Base-by-base conservation (phyloP, 2,329 filamentous ascomycete species). In the Magnaporthiopsis incrustans region DNA sequence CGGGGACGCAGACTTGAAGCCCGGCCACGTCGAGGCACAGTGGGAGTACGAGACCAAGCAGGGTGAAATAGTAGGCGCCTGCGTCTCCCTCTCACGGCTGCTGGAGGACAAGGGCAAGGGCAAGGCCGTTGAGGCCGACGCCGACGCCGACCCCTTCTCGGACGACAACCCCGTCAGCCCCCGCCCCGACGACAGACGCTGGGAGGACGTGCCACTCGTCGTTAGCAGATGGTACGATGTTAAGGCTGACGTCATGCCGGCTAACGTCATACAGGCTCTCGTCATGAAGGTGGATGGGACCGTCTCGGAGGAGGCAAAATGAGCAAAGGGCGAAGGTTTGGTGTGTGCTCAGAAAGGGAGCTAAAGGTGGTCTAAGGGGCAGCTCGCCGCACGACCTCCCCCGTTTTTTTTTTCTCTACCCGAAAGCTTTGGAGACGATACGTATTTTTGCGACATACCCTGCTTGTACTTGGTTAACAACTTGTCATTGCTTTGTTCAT, bases 171-270 rank as follows among this genome's bases (percentile, higher is more conserved):
- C 72, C 33, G 70, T 73, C 60, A 71, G 74, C 32, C 67, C 69
- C 32, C 67, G 68, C 57, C 67, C 66, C 32, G 69, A 68, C 7
- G 70, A 70, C 32, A 70, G 70, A 33, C 73, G 69, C 59, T 96
- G 91, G 92, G 82, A 83, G 33, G 83, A 86, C 57, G 83, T 96
- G 53, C 84, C 86, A 14, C 80, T 84, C 6, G 74, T 95, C 68
- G 82, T 90, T 30, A 88, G 85, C 71, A 91, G 91, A 60, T 90
- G 88, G 76, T 96, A 95, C 74, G 85, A 90, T 70, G 84, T 85
- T 32, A 79, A 30, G 30, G 30, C 30, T 30, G 30, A 30, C 7
- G 7, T 30, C 4, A 30, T 30, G 30, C 4, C 4, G 30, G 30
- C 30, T 30, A 6, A 30, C 30, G 7, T 30, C n/a, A n/a, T n/a